These are phyloP conservation scores for Xylariaceae sp. DNA, from an alignment of 2,329 filamentous ascomycete genomes.

Conservation along the genomic window DNA sequence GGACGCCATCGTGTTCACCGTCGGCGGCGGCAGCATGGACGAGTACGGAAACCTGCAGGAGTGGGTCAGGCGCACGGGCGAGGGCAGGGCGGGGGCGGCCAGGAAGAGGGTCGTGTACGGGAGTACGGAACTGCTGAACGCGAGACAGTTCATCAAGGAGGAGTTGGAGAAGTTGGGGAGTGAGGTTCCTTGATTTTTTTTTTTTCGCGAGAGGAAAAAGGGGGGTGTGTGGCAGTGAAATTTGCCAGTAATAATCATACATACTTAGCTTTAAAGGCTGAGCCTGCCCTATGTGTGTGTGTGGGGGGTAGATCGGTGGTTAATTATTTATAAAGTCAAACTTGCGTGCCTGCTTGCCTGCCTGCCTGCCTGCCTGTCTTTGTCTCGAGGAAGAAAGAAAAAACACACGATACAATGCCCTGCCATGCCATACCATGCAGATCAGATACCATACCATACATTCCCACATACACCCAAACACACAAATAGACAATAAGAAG, in stretches of 20 bases:
- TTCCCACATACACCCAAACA: not conserved
- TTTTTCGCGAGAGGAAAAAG: too few relatives aligned
- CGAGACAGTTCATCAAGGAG: slow-evolving; percentile 58
- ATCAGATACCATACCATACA: not conserved
- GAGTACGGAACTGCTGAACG: slow-evolving; percentile 76
- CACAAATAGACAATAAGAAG: too few relatives aligned
- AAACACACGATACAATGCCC: too few relatives aligned
- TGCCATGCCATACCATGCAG: too few relatives aligned
- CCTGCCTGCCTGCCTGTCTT: too few relatives aligned
- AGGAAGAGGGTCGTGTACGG: slow-evolving; percentile 88
- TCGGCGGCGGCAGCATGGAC: slow-evolving; percentile 96
- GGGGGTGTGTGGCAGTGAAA: too few relatives aligned
- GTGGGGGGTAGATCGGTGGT: too few relatives aligned
- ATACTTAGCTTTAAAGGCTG: too few relatives aligned
- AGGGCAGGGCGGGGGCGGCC: slow-evolving; percentile 56
- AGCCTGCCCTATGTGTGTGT: too few relatives aligned
- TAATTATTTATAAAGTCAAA: too few relatives aligned
- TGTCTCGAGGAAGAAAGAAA: not conserved
- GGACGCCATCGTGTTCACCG: slow-evolving; percentile 89
- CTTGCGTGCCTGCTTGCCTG: too few relatives aligned
- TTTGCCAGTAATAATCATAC: too few relatives aligned
- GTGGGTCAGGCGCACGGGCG: slow-evolving; percentile 77
- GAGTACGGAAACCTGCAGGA: slow-evolving; percentile 97
- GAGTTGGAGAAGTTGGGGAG: slow-evolving; percentile 59
- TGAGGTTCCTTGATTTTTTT: slow-evolving; percentile 47